Percentiles rank a stretch among this genome's conserved stretches.
phyloP scores from a whole-genome alignment of 768 basidiomycete species.

The Rhizopogon vinicolor region DNA sequence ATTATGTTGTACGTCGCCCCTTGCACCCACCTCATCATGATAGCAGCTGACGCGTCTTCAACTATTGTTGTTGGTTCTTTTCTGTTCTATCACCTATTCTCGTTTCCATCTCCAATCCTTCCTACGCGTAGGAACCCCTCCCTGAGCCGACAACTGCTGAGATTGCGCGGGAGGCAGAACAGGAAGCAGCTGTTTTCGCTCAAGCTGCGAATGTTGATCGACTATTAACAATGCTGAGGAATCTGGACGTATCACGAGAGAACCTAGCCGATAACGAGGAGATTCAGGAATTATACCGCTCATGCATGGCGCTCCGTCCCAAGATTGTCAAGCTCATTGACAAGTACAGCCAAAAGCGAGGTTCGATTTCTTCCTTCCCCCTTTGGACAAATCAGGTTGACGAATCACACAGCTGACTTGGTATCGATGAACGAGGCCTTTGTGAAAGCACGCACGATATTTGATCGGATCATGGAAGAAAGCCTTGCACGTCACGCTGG shows the following conservation, averaged over 20 bases:
- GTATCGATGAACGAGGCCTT: constrained; percentile 95
- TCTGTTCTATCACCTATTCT: not conserved
- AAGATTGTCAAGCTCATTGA: constrained; percentile 97
- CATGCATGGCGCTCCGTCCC: constrained; percentile 83
- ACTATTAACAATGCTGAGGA: constrained; percentile 67
- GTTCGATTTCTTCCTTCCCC: constrained; percentile 22
- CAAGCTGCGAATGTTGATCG: constrained; percentile 84
- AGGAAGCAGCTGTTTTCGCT: constrained; percentile 83
- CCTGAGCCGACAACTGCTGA: constrained; percentile 80
- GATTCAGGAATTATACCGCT: constrained; percentile 86
- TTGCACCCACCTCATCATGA: not conserved
- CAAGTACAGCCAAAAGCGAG: constrained; percentile 94
- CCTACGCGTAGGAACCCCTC: constrained; percentile 59
- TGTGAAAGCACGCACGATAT: constrained; percentile 81
- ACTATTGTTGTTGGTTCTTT: not conserved
- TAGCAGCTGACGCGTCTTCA: not conserved
- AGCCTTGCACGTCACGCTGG: constrained; percentile 72
- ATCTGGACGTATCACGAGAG: constrained; percentile 71
- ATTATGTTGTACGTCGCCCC: constrained; percentile 73
- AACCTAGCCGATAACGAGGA: constrained; percentile 90
- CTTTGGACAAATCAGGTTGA: not conserved
- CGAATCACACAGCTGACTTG: constrained; percentile 64
- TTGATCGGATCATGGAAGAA: constrained; percentile 93
- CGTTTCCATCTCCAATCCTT: not conserved
- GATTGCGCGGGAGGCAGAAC: constrained; percentile 75